These are phyloP conservation scores for Oxytropis ochrocephala DNA, from an alignment of 306 rosid species.

Conservation along the genomic window DNA sequence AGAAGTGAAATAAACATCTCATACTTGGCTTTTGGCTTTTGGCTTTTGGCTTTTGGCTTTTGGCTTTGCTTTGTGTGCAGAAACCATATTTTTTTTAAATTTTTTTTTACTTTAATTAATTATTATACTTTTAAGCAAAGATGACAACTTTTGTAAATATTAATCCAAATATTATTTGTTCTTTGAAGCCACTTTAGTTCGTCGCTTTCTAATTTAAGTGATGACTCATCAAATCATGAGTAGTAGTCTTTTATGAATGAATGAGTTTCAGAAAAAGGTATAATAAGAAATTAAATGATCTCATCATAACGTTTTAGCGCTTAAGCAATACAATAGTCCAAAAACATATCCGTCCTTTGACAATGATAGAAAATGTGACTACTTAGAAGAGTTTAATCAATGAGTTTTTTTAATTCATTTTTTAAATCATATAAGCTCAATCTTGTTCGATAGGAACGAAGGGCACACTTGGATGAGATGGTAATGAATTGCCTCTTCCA, in stretches of 20 bases:
- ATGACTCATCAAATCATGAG: too few relatives aligned
- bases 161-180: conserved; percentile 24
- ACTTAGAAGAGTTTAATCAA: too few relatives aligned
- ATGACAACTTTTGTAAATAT: conserved; percentile 23
- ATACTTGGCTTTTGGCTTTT: too few relatives aligned
- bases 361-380: neutral
- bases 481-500: too few relatives aligned
- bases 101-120: neutral
- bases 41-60: too few relatives aligned
- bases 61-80: conserved; percentile 23
- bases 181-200: conserved; percentile 74
- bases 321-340: conserved; percentile 56
- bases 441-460: neutral
- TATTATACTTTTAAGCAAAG: conserved; percentile 78
- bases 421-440: too few relatives aligned
- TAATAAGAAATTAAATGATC: conserved; percentile 8
- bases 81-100: conserved; percentile 16
- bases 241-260: conserved; percentile 26
- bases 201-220: conserved; percentile 36
- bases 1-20: neutral
- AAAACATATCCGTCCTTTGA: conserved; percentile 41
- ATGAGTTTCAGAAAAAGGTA: conserved; percentile 41
- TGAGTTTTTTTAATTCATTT: too few relatives aligned
- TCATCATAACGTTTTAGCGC: conserved; percentile 58
- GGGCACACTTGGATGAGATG: too few relatives aligned